phyloP scores from a whole-genome alignment of 1,284 basidiomycete species.

The Rugosomyces carneus region DNA sequence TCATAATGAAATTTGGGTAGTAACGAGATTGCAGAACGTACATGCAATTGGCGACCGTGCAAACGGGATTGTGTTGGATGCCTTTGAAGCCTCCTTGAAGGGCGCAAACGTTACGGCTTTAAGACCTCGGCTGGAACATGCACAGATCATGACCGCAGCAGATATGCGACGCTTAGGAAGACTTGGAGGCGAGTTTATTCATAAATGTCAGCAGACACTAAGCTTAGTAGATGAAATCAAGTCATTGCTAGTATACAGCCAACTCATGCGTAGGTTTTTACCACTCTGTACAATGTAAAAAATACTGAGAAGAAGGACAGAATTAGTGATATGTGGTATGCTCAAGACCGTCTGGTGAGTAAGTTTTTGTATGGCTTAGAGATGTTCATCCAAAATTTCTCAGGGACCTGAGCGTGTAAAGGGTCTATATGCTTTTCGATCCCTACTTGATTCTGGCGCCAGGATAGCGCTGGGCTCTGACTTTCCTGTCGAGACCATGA shows the following conservation, averaged over 20 bases:
- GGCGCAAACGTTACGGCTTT: constrained; percentile 55
- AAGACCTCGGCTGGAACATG: constrained; percentile 84
- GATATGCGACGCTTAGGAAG: constrained; percentile 73
- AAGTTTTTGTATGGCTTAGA: constrained; percentile 13
- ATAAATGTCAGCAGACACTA: neutral
- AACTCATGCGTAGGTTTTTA: constrained; percentile 70
- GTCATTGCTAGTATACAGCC: constrained; percentile 83
- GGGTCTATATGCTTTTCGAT: constrained; percentile 83
- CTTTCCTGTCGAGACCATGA: constrained; percentile 82
- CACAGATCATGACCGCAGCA: constrained; percentile 70
- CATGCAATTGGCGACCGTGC: constrained; percentile 92
- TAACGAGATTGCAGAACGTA: constrained; percentile 52
- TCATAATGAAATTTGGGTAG: constrained; percentile 4
- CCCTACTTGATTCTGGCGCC: constrained; percentile 55
- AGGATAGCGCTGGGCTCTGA: constrained; percentile 78
- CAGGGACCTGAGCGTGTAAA: constrained; percentile 78
- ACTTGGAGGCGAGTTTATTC: constrained; percentile 57
- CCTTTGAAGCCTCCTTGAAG: constrained; percentile 65
- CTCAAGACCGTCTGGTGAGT: constrained; percentile 67
- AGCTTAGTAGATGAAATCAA: constrained; percentile 20
- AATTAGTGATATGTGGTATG: constrained; percentile 88
- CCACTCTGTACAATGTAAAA: neutral
- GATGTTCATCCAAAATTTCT: neutral
- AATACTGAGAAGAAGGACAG: constrained; percentile 27
- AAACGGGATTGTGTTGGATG: constrained; percentile 78